A percentile compares a stretch with the other conserved stretches of the same genome.
Conservation (phyloP, 345 rosid species). For the Arabidopsis thaliana region DNA sequence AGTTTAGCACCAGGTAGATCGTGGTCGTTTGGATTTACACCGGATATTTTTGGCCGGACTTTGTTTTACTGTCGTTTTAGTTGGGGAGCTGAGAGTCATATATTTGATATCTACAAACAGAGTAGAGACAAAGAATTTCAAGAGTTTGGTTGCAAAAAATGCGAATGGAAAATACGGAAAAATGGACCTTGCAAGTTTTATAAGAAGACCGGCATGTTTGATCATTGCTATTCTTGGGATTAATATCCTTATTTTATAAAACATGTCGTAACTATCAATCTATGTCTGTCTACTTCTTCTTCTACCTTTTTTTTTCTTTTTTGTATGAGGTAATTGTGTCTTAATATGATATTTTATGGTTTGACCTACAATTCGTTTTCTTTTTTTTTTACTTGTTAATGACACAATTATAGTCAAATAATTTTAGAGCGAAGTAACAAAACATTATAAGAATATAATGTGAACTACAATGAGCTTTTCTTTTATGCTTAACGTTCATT, state of each 20-base stretch:
- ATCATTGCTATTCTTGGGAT: conserved; percentile 17
- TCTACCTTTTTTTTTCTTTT: too few relatives aligned
- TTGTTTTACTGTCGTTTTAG: conserved; percentile 5
- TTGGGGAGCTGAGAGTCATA: background rate
- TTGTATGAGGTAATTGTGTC: too few relatives aligned
- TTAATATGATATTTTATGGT: too few relatives aligned
- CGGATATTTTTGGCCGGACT: conserved; percentile 5
- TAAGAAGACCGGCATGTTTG: background rate
- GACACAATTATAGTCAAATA: too few relatives aligned
- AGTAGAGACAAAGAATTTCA: conserved; percentile 5
- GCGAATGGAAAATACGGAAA: conserved; percentile 12
- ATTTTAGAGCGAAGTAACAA: background rate
- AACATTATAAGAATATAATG: background rate
- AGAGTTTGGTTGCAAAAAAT: background rate
- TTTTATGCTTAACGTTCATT: too few relatives aligned
- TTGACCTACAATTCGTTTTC: too few relatives aligned
- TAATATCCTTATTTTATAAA: background rate
- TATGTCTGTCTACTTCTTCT: too few relatives aligned
- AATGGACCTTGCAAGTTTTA: conserved; percentile 3
- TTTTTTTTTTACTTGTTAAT: too few relatives aligned
- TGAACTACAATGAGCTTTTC: too few relatives aligned
- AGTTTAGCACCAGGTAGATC: conserved; percentile 5
- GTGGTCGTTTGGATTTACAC: conserved; percentile 20
- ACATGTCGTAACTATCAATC: background rate
- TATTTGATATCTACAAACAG: conserved; percentile 28